Evolutionary conservation across 106 monocot species (phyloP), one percentile per base, ranked within the genome.

Genomic region (Allium fistulosum): DNA sequence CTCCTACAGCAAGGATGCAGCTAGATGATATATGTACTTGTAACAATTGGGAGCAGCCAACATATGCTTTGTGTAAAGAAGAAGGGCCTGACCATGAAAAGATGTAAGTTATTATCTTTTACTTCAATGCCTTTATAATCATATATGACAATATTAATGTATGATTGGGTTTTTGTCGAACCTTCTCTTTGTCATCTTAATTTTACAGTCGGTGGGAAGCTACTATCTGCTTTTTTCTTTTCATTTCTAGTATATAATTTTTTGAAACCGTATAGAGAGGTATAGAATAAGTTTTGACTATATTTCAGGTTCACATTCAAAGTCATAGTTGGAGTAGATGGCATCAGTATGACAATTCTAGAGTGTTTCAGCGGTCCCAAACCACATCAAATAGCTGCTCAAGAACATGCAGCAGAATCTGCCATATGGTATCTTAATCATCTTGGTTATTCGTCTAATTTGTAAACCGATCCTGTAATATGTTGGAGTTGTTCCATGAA

Each of bases 381-480:
- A 60, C 58, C 70, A 12, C 81, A 73, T 65, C 91, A 88, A 85
- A 82, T 77, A 78, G 85, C 81, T 11, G 91, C 95, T 18, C 63
- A 91, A 62, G 83, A 91, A 10, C 80, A 85, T 74, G 95, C 95
- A 14, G 87, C 95, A 26, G 79, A 88, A 73, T 91, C 88, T 46
- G 91, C 87, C n/a, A 15, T 88, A 2, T 91, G 95, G 91, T 95
- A 71, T 70, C 88, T 95, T 11, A 71, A 72, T 48, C 81, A 82
- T 6, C 63, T 71, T 51, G 91, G 83, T 7, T 80, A 55, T 28
- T 51, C 55, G 55, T 15, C 4, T 55, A 15, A 55, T 12, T 5
- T 55, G 55, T 12, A 15, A 55, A 55, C 55, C 9, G 13, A 2
- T 55, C 15, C 55, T 55, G 55, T 15, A 55, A 55, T 55, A 11